Base-by-base conservation (phyloP, 768 basidiomycete species). In the Melanogaster broomeanus region DNA sequence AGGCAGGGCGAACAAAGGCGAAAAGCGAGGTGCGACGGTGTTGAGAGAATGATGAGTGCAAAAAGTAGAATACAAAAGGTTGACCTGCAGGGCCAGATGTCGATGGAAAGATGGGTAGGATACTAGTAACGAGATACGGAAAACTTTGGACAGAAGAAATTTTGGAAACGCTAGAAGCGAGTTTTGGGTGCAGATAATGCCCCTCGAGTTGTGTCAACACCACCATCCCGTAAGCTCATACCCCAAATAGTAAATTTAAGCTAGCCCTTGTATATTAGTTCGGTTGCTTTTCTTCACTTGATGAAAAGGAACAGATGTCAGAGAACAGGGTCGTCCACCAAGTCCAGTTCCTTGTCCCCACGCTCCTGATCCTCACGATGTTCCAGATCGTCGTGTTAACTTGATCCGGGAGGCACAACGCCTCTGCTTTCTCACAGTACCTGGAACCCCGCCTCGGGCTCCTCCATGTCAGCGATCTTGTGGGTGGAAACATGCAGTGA, bases 101-200 rank as follows among this genome's bases (percentile, higher is more conserved):
- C 47, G 51, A 48, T 25, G 53, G 49, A 60, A 19, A 28, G 51
- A 51, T 48, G 50, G 41, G 48, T 47, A 42, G 46, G 51, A 46
- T 25, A 48, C 28, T 37, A n/a, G n/a, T n/a, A 49, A 44, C 52
- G 45, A 43, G 52, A 51, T 53, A 45, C 52, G 40, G 51, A 53
- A 53, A 56, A n/a, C n/a, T 49, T 52, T 46, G 40, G 53, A 54
- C 42, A 59, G 38, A n/a, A 43, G 63, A 66, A 66, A 68, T 57
- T 61, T 65, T 65, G 66, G 43, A 35, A 53, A 30, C 30, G n/a
- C 42, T 43, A 63, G n/a, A 48, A 43, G 55, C 43, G 55, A 58
- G 52, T 42, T 45, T 57, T 57, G 65, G 48, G 55, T 55, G 58
- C 47, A 55, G 65, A 61, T 65, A 53, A n/a, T 12, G 45, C 38